Conservation (phyloP, 768 basidiomycete species). For the Fistulinella prunicolor region DNA sequence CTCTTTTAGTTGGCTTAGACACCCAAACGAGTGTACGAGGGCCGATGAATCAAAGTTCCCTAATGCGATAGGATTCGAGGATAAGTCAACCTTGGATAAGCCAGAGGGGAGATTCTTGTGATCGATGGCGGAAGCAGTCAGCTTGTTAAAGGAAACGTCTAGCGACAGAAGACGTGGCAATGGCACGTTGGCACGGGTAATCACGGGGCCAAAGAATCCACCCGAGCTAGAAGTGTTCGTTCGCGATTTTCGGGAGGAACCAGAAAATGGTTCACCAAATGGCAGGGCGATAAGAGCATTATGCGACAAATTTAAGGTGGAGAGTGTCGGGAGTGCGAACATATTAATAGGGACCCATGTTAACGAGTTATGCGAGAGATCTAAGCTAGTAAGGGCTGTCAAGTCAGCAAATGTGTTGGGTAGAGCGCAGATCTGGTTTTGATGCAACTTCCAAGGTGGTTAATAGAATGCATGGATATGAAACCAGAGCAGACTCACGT, state of each 20-base stretch:
- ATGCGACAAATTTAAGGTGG: slow-evolving; percentile 66
- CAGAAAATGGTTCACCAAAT: slow-evolving; percentile 56
- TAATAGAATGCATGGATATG: background rate
- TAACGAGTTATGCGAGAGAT: slow-evolving; percentile 73
- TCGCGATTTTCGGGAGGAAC: slow-evolving; percentile 18
- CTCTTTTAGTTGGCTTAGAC: slow-evolving; percentile 53
- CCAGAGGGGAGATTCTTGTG: slow-evolving; percentile 47
- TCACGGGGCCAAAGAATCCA: slow-evolving; percentile 61
- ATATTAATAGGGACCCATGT: slow-evolving; percentile 59
- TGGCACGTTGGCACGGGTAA: slow-evolving; percentile 60
- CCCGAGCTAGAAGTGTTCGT: slow-evolving; percentile 36
- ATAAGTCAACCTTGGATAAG: slow-evolving; percentile 59
- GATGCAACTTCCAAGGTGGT: slow-evolving; percentile 54
- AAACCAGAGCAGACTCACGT: slow-evolving; percentile 47
- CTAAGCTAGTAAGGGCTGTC: slow-evolving; percentile 59
- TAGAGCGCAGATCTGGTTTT: slow-evolving; percentile 61
- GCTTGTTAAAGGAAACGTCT: slow-evolving; percentile 65
- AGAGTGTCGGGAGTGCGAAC: slow-evolving; percentile 66
- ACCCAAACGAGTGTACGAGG: slow-evolving; percentile 46
- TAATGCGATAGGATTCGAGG: slow-evolving; percentile 61
- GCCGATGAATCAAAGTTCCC: slow-evolving; percentile 22
- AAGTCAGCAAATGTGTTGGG: slow-evolving; percentile 70
- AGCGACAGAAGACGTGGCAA: slow-evolving; percentile 65
- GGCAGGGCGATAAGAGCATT: slow-evolving; percentile 62
- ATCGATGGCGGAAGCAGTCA: slow-evolving; percentile 56